These are phyloP conservation scores for Parasitella parasitica DNA, from an alignment of 371 early-diverging fungal species.

Conservation along the genomic window DNA sequence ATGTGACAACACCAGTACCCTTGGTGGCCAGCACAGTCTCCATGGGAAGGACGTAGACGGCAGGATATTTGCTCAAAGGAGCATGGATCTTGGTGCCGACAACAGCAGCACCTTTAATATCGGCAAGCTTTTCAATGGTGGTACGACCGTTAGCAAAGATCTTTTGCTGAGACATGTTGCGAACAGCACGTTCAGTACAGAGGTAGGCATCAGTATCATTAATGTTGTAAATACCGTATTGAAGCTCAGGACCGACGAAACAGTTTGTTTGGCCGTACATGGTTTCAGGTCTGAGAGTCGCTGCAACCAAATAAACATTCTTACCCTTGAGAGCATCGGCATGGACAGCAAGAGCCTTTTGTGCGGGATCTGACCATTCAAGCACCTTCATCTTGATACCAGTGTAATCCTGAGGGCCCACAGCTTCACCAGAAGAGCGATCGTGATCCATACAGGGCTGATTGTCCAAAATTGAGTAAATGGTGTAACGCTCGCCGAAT, in stretches of 20 bases:
- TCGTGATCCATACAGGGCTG: constrained; percentile 99
- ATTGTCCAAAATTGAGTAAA: constrained; percentile 96
- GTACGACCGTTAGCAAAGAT: constrained; percentile 43
- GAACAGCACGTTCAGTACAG: constrained; percentile 91
- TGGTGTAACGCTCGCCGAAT: constrained; percentile 99
- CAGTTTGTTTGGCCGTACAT: constrained; percentile 99
- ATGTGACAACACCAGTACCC: constrained; percentile 98
- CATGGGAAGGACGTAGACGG: constrained; percentile 96
- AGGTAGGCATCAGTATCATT: constrained; percentile 83
- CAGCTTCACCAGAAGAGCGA: constrained; percentile 96
- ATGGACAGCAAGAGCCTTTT: constrained; percentile 43
- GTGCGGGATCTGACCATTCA: constrained; percentile 61
- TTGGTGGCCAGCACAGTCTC: constrained; percentile 92
- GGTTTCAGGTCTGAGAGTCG: constrained; percentile 97
- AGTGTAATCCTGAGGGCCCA: constrained; percentile 97
- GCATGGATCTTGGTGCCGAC: constrained; percentile 91
- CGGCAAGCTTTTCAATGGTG: constrained; percentile 67
- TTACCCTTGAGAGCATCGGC: constrained; percentile 69
- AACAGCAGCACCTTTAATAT: constrained; percentile 78
- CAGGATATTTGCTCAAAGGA: constrained; percentile 76
- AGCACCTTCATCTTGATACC: constrained; percentile 88
- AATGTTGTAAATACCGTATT: constrained; percentile 85
- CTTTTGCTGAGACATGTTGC: constrained; percentile 96
- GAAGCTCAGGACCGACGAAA: constrained; percentile 90
- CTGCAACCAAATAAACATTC: constrained; percentile 91